These are phyloP conservation scores for Rhinocladiella similis DNA, from an alignment of 2,329 filamentous ascomycete genomes.

Conservation along the genomic window DNA sequence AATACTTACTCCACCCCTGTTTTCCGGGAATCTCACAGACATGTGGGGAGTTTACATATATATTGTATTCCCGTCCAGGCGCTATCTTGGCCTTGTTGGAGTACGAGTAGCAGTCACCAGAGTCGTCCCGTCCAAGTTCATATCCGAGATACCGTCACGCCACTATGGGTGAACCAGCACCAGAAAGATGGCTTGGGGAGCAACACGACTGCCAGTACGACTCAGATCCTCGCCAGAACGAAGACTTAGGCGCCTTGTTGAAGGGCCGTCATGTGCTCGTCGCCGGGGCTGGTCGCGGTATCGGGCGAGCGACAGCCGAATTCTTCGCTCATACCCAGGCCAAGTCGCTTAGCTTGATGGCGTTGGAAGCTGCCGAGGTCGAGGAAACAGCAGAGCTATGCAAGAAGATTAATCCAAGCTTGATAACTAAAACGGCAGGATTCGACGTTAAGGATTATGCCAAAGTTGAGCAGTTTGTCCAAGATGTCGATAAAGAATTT, in stretches of 20 bases:
- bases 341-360: conserved; percentile 22
- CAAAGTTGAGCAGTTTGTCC: conserved; percentile 37
- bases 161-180: conserved; percentile 8
- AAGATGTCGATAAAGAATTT: conserved; percentile 41
- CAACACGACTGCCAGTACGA: conserved; percentile 22
- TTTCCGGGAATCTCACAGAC: not conserved
- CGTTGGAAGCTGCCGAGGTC: conserved; percentile 20
- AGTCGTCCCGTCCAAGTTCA: too few relatives aligned
- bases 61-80: too few relatives aligned
- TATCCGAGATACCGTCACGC: too few relatives aligned
- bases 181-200: conserved; percentile 21
- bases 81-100: too few relatives aligned
- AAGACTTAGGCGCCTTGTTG: conserved; percentile 15
- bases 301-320: conserved; percentile 55
- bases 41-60: conserved; percentile 1
- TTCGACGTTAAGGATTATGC: conserved; percentile 42
- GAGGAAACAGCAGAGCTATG: conserved; percentile 22
- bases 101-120: too few relatives aligned
- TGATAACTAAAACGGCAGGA: conserved; percentile 16
- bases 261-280: conserved; percentile 50
- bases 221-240: conserved; percentile 21
- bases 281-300: conserved; percentile 57
- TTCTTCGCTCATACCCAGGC: conserved; percentile 41
- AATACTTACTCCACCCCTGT: conserved; percentile 10
- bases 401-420: conserved; percentile 17